Percentiles rank a stretch among this genome's conserved stretches.
Evolutionary conservation across 352 stramenopile species (phyloP).

Genomic region (Phytophthora pseudosyringae): DNA sequence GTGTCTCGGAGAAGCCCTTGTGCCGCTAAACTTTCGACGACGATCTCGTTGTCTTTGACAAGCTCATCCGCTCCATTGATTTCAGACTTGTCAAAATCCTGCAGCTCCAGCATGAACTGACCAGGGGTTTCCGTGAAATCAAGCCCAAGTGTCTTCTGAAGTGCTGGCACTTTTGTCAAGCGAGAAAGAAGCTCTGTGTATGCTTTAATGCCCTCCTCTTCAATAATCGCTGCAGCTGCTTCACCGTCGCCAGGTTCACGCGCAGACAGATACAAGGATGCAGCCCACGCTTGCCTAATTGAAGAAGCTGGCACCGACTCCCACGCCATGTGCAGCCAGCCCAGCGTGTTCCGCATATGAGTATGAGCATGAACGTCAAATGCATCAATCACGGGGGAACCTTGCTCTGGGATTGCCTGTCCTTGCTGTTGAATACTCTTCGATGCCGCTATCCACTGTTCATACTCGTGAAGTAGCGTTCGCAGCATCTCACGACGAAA

Average conservation of each 20-base stretch:
- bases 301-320: slow-evolving; percentile 27
- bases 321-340: slow-evolving; percentile 58
- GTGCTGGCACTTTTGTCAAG: slow-evolving; percentile 28
- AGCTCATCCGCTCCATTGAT: slow-evolving; percentile 34
- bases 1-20: slow-evolving; percentile 61
- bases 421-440: slow-evolving; percentile 17
- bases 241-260: slow-evolving; percentile 37
- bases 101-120: slow-evolving; percentile 45
- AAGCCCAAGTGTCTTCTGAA: slow-evolving; percentile 47
- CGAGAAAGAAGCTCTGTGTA: slow-evolving; percentile 36
- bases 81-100: slow-evolving; percentile 54
- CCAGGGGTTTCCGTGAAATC: slow-evolving; percentile 29
- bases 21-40: slow-evolving; percentile 62
- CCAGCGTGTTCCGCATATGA: slow-evolving; percentile 51
- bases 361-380: slow-evolving; percentile 59
- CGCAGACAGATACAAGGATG: slow-evolving; percentile 43
- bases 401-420: slow-evolving; percentile 9
- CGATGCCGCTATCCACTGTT: slow-evolving; percentile 16
- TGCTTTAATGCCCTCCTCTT: slow-evolving; percentile 29
- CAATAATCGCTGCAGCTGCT: slow-evolving; percentile 13
- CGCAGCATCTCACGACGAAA: slow-evolving; percentile 70
- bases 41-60: slow-evolving; percentile 66
- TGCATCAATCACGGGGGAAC: slow-evolving; percentile 13
- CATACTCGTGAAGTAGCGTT: slow-evolving; percentile 46
- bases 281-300: slow-evolving; percentile 55